Percentiles rank a stretch among this genome's conserved stretches.
Conservation (phyloP, 1,284 basidiomycete genomes). For the Cryptococcus sp. region DNA sequence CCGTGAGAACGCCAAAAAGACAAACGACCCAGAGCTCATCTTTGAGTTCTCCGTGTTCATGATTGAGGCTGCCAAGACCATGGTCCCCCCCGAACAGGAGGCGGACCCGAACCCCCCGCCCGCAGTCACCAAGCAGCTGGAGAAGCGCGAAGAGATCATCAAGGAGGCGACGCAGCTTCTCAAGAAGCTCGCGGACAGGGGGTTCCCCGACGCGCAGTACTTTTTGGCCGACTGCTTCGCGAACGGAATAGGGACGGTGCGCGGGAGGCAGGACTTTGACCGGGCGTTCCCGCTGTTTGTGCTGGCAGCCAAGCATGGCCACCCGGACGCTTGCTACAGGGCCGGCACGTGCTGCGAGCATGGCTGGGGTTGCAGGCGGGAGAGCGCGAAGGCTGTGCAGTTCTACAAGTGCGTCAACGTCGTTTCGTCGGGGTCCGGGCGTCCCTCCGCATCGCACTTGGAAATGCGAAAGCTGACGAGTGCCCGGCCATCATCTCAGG, state of each 20-base stretch:
- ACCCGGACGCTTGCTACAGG: slow-evolving; percentile 92
- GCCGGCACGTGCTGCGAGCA: slow-evolving; percentile 98
- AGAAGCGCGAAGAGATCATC: slow-evolving; percentile 82
- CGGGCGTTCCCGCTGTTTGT: slow-evolving; percentile 94
- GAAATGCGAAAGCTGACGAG: too few relatives aligned
- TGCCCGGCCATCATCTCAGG: slow-evolving; percentile 44
- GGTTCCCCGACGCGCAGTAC: slow-evolving; percentile 92
- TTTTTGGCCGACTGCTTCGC: slow-evolving; percentile 97
- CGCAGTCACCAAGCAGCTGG: slow-evolving; percentile 68
- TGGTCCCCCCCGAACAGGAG: slow-evolving; percentile 45
- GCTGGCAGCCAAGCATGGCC: slow-evolving; percentile 96
- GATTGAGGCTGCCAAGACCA: slow-evolving; percentile 89
- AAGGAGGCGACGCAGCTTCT: slow-evolving; percentile 81
- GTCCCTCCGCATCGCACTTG: too few relatives aligned
- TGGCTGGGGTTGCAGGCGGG: slow-evolving; percentile 94
- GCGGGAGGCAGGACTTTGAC: slow-evolving; percentile 91
- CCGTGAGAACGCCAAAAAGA: slow-evolving; percentile 96
- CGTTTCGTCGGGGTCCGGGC: neutral
- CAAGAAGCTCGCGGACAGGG: slow-evolving; percentile 86
- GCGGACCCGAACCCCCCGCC: slow-evolving; percentile 21
- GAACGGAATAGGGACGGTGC: slow-evolving; percentile 88
- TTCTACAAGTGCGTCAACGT: slow-evolving; percentile 64
- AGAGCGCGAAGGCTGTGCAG: slow-evolving; percentile 84
- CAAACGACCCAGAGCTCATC: slow-evolving; percentile 93
- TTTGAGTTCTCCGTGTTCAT: slow-evolving; percentile 99